Percentiles rank a stretch among this genome's conserved stretches.
Conservation (phyloP, 2,329 filamentous ascomycete genomes). For the Juglanconis oblonga region DNA sequence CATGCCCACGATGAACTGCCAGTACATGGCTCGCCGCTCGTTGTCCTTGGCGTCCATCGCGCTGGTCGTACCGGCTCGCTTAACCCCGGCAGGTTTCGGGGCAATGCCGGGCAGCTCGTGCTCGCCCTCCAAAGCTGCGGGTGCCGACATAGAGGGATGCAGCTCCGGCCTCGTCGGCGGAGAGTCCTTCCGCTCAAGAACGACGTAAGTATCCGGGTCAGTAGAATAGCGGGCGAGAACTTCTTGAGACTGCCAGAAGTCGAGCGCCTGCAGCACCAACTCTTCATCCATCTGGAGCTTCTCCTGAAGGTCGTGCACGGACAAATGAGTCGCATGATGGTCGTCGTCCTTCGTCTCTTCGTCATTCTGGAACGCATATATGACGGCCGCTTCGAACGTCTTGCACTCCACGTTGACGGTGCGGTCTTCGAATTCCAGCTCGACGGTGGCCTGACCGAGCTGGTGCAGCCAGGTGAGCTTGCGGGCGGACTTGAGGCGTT, state of each 20-base stretch:
- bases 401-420: constrained; percentile 68
- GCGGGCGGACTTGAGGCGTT: constrained; percentile 74
- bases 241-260: constrained; percentile 68
- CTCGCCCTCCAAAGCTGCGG: constrained; percentile 19
- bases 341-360: constrained; percentile 23
- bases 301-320: constrained; percentile 49
- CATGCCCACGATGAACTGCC: constrained; percentile 93
- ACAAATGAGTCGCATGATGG: constrained; percentile 35
- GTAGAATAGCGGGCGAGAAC: constrained; percentile 55
- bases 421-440: constrained; percentile 80
- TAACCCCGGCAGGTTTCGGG: constrained; percentile 22
- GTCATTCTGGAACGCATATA: constrained; percentile 70
- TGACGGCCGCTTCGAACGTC: constrained; percentile 84
- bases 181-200: constrained; percentile 55
- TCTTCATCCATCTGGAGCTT: constrained; percentile 70
- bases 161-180: constrained; percentile 12
- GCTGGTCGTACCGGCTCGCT: constrained; percentile 31
- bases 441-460: constrained; percentile 75
- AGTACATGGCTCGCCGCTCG: constrained; percentile 66
- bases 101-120: constrained; percentile 6
- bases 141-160: constrained; percentile 16
- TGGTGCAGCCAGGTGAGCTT: constrained; percentile 88
- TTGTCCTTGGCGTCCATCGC: constrained; percentile 60
- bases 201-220: constrained; percentile 55
- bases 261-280: constrained; percentile 64